These are phyloP conservation scores for Calonectria leucothoes DNA, from an alignment of 2,329 filamentous ascomycete genomes.

Conservation along the genomic window DNA sequence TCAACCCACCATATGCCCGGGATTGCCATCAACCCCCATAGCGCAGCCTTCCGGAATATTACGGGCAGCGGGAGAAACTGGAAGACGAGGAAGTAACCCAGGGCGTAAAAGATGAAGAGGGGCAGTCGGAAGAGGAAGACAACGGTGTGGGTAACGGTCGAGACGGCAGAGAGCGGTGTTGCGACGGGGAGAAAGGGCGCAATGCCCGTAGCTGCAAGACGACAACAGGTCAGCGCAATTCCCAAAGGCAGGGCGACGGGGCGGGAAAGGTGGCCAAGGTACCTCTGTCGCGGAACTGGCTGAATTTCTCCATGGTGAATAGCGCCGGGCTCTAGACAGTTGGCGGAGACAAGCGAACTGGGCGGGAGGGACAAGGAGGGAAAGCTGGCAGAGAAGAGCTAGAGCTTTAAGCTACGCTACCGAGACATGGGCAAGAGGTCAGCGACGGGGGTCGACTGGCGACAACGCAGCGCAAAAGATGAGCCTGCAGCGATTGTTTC, in stretches of 20 bases:
- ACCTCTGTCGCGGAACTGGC: slow-evolving; percentile 93
- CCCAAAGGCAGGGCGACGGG: neutral
- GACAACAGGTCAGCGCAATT: slow-evolving; percentile 26
- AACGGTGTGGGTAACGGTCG: slow-evolving; percentile 73
- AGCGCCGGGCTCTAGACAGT: neutral
- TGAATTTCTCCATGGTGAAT: slow-evolving; percentile 87
- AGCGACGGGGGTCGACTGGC: slow-evolving; percentile 12
- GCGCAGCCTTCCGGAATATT: slow-evolving; percentile 79
- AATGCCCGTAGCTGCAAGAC: slow-evolving; percentile 83
- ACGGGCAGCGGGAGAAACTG: slow-evolving; percentile 80
- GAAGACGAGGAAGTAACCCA: slow-evolving; percentile 82
- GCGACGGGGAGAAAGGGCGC: slow-evolving; percentile 92
- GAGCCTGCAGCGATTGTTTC: slow-evolving; percentile 10
- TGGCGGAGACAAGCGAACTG: slow-evolving; percentile 6
- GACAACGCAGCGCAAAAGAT: neutral
- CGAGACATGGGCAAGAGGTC: slow-evolving; percentile 36
- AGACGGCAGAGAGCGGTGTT: slow-evolving; percentile 71
- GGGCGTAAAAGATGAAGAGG: slow-evolving; percentile 75
- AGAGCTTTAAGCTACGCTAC: slow-evolving; percentile 30
- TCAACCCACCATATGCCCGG: slow-evolving; percentile 99
- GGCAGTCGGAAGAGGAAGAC: slow-evolving; percentile 87
- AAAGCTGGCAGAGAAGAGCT: slow-evolving; percentile 13
- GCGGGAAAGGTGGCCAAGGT: slow-evolving; percentile 27
- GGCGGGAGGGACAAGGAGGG: slow-evolving; percentile 18
- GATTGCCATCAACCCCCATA: slow-evolving; percentile 89